Evolutionary conservation across 129 eudicot species (phyloP), one percentile per base, ranked within the genome.

Genomic region (Glebionis coronaria): DNA sequence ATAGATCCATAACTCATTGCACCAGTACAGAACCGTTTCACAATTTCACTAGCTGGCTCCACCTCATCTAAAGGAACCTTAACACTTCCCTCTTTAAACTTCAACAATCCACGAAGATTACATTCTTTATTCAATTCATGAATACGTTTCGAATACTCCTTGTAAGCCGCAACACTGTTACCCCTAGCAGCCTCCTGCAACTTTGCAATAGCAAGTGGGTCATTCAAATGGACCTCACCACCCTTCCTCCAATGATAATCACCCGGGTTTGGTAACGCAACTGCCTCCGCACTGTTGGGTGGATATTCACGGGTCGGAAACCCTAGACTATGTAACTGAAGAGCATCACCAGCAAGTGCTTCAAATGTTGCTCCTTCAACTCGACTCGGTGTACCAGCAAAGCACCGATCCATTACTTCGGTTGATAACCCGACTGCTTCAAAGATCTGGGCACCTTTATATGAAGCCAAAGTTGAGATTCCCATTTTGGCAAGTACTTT

Each of bases 401-500:
- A 94, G 81, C 99, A 94, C 69, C 97, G 72, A 66, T 87, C 90
- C 81, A 87, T 89, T 18, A 94, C 99, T 73, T 94, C 99, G 4
- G 95, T 80, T 21, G 99, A 94, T 59, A 94, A 84, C 16, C 99
- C 99, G 42, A 94, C 97, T 29, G 97, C 99, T 75, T 94, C 99
- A 77, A 94, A 94, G 15, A 94, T 94, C 70, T 94, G 99, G 13
- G 99, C 99, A 19, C 99, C 99, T 70, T 94, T 94, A 66, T 94
- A 94, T 0, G 99, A 94, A 18, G 99, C 99, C 75, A 94, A 66
- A 15, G 99, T 94, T 13, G 99, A 94, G 25, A 94, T 94, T 1
- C 99, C 99, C 99, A 94, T 94, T 62, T 94, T 94, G n/a, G 99
- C 99, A 47, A 94, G 88, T 68, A 94, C 99, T 70, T 94, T 94